Evolutionary conservation across 2,329 filamentous ascomycete species (phyloP).

Genomic region (Herpotrichia juniperi): DNA sequence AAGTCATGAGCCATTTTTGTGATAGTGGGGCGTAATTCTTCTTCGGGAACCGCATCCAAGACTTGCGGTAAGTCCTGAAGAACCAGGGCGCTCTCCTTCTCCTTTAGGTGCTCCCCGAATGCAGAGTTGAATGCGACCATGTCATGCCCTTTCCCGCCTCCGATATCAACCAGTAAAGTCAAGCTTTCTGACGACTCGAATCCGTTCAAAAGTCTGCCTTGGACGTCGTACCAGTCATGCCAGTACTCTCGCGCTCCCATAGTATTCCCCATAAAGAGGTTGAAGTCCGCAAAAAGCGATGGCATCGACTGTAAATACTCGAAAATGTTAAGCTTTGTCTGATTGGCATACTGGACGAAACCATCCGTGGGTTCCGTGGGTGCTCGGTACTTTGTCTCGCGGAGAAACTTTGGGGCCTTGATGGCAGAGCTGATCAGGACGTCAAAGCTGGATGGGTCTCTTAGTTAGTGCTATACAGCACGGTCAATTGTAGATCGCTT

Average conservation of each 20-base stretch:
- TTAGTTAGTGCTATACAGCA: neutral
- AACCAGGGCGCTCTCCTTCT: slow-evolving; percentile 4
- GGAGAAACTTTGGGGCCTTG: slow-evolving; percentile 14
- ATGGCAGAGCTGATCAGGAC: slow-evolving; percentile 8
- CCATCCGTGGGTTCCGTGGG: slow-evolving; percentile 2
- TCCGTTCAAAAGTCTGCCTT: slow-evolving; percentile 8
- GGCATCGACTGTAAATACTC: neutral
- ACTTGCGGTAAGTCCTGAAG: slow-evolving; percentile 14
- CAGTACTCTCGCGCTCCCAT: slow-evolving; percentile 17
- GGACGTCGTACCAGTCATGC: slow-evolving; percentile 20
- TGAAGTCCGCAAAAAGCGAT: slow-evolving; percentile 14
- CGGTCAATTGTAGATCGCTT: neutral
- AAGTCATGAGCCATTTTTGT: slow-evolving; percentile 29
- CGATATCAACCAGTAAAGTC: slow-evolving; percentile 20
- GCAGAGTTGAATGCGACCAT: slow-evolving; percentile 5
- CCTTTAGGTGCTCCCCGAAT: neutral
- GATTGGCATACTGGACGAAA: slow-evolving; percentile 12
- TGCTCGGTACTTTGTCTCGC: slow-evolving; percentile 8
- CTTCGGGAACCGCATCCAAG: slow-evolving; percentile 7
- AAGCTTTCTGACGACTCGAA: slow-evolving; percentile 6
- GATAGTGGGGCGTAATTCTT: too few relatives aligned
- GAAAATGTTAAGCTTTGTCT: slow-evolving; percentile 2
- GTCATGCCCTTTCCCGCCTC: slow-evolving; percentile 16
- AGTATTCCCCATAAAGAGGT: slow-evolving; percentile 22
- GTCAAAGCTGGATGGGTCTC: slow-evolving; percentile 10